These are phyloP conservation scores for Aspergillus conjunctus DNA, from an alignment of 495 filamentous ascomycete genomes.

Conservation along the genomic window DNA sequence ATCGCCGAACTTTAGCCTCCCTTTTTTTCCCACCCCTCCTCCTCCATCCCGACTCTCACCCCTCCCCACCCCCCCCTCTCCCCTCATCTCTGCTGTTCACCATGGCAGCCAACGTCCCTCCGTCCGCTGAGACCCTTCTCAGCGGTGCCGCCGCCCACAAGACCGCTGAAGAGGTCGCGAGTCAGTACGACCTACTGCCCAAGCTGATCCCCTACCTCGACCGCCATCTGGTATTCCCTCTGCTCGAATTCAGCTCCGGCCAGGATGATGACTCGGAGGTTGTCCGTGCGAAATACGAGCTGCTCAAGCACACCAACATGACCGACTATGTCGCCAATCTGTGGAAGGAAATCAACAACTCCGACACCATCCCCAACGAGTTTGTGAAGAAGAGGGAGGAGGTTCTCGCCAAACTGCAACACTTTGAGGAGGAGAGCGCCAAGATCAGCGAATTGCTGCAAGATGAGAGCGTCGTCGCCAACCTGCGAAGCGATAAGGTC, in stretches of 20 bases:
- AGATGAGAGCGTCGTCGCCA: slow-evolving; percentile 82
- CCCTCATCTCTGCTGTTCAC: slow-evolving; percentile 27
- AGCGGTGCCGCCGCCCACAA: slow-evolving; percentile 53
- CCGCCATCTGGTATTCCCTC: slow-evolving; percentile 91
- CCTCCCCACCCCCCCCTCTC: slow-evolving; percentile 21
- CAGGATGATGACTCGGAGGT: slow-evolving; percentile 68
- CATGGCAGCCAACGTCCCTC: slow-evolving; percentile 69
- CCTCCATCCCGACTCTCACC: slow-evolving; percentile 22
- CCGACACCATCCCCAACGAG: slow-evolving; percentile 76
- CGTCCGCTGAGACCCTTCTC: slow-evolving; percentile 56
- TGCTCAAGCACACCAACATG: slow-evolving; percentile 97
- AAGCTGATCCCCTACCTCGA: slow-evolving; percentile 92
- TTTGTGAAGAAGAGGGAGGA: slow-evolving; percentile 85
- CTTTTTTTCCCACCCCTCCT: slow-evolving; percentile 13
- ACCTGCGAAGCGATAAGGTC: slow-evolving; percentile 91
- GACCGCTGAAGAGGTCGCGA: slow-evolving; percentile 57
- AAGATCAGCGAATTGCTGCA: slow-evolving; percentile 83
- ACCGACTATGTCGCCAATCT: slow-evolving; percentile 91
- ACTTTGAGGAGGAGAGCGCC: slow-evolving; percentile 78
- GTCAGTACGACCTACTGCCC: slow-evolving; percentile 79
- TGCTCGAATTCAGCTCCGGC: slow-evolving; percentile 77
- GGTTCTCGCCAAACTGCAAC: slow-evolving; percentile 76
- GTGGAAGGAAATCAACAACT: slow-evolving; percentile 81
- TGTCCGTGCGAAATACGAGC: slow-evolving; percentile 80
- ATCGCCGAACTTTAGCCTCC: slow-evolving; percentile 19